These are phyloP conservation scores for Colletotrichum sp. DNA, from an alignment of 2,329 filamentous ascomycete genomes.

Conservation along the genomic window DNA sequence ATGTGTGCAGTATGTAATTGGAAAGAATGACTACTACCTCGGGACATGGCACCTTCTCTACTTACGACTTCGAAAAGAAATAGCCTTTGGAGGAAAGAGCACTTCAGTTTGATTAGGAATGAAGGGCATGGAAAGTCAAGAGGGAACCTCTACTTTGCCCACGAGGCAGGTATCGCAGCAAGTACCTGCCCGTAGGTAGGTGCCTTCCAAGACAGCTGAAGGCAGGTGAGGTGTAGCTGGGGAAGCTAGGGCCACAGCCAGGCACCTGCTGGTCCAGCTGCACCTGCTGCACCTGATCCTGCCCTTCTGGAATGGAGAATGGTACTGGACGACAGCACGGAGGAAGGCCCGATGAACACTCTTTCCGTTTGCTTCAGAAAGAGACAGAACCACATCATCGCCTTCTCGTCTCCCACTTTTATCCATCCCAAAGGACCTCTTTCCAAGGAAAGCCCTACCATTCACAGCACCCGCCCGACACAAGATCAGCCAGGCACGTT, in stretches of 20 bases:
- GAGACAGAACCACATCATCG: background rate
- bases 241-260: conserved; percentile 2
- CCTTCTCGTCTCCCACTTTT: background rate
- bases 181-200: background rate
- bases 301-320: background rate
- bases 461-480: background rate
- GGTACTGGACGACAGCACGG: background rate
- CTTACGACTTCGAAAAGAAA: background rate
- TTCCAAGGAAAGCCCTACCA: background rate
- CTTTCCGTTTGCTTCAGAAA: background rate
- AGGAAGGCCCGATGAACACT: background rate
- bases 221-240: background rate
- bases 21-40: background rate
- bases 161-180: background rate
- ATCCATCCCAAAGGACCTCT: background rate
- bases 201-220: background rate
- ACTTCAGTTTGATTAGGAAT: background rate
- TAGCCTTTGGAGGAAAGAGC: background rate
- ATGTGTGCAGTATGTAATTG: background rate
- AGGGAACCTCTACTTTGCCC: background rate
- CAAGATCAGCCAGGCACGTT: background rate
- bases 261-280: conserved; percentile 4
- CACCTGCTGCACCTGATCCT: background rate
- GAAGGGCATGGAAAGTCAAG: background rate
- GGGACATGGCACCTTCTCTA: background rate